phyloP scores from a whole-genome alignment of 129 eudicot genomes.

The Helianthus tuberosus region DNA sequence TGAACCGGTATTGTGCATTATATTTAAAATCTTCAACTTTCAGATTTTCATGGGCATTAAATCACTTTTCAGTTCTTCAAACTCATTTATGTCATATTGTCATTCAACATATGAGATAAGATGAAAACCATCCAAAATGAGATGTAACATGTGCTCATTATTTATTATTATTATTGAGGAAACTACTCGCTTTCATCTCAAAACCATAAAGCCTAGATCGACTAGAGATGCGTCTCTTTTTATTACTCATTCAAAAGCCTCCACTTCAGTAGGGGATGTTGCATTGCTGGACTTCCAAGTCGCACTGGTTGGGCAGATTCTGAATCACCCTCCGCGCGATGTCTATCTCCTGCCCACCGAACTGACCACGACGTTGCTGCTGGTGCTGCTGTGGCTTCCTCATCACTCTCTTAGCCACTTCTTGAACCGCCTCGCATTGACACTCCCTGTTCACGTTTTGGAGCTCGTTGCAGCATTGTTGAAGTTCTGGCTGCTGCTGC shows the following conservation, averaged over 20 bases:
- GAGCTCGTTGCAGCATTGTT: constrained; percentile 25
- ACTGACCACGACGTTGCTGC: too few species aligned
- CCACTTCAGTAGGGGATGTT: background rate
- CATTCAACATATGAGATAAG: too few species aligned
- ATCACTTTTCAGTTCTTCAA: too few species aligned
- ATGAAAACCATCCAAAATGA: too few species aligned
- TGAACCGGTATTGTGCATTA: too few species aligned
- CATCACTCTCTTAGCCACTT: background rate
- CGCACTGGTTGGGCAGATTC: background rate
- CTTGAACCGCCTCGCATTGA: background rate
- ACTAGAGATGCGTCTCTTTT: background rate
- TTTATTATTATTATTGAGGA: too few species aligned
- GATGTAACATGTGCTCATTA: too few species aligned
- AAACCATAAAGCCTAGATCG: background rate
- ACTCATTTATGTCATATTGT: too few species aligned
- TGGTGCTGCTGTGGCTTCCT: too few species aligned
- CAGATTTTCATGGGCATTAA: too few species aligned
- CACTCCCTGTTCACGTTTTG: background rate
- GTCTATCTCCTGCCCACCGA: too few species aligned
- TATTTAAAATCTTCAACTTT: too few species aligned
- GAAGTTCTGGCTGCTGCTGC: background rate
- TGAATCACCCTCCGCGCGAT: background rate
- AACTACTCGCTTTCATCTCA: background rate
- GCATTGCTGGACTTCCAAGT: constrained; percentile 17
- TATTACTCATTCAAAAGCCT: background rate